A percentile compares a stretch with the other conserved stretches of the same genome.
These are phyloP conservation scores for Chrysanthemum lavandulifolium DNA, from an alignment of 129 eudicot species.

Conservation along the genomic window DNA sequence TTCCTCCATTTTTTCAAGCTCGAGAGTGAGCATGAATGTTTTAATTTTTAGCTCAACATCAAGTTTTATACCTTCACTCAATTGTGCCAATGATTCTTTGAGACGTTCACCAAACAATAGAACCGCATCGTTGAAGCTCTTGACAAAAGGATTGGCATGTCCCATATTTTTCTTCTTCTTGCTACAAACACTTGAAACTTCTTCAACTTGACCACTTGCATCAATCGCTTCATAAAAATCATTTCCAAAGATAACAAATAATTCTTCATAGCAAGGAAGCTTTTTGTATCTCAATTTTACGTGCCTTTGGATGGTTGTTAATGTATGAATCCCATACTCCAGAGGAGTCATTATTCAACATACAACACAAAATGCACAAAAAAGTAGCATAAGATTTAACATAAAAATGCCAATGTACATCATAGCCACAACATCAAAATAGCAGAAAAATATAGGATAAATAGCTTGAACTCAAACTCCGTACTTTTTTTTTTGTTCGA, in stretches of 20 bases:
- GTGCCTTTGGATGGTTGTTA: too few relatives aligned
- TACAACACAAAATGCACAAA: too few relatives aligned
- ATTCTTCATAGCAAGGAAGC: background rate
- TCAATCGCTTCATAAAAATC: background rate
- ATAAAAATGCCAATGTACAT: too few relatives aligned
- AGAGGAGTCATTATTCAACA: too few relatives aligned
- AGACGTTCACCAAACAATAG: background rate
- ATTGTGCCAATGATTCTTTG: background rate
- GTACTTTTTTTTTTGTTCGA: too few relatives aligned
- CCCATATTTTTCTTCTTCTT: background rate
- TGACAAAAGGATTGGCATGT: background rate
- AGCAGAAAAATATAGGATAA: too few relatives aligned
- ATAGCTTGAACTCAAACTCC: too few relatives aligned
- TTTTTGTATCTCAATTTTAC: too few relatives aligned
- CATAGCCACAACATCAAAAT: too few relatives aligned
- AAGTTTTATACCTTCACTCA: background rate
- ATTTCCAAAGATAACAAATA: background rate
- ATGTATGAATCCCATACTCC: too few relatives aligned
- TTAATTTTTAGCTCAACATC: background rate
- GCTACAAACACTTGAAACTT: background rate
- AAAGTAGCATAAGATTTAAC: too few relatives aligned
- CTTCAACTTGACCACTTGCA: background rate
- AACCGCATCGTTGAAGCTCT: slow-evolving; percentile 3
- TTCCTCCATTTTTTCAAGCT: background rate
- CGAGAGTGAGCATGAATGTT: background rate